These are phyloP conservation scores for Lentithecium fluviatile DNA, from an alignment of 495 filamentous ascomycete genomes.

Conservation along the genomic window DNA sequence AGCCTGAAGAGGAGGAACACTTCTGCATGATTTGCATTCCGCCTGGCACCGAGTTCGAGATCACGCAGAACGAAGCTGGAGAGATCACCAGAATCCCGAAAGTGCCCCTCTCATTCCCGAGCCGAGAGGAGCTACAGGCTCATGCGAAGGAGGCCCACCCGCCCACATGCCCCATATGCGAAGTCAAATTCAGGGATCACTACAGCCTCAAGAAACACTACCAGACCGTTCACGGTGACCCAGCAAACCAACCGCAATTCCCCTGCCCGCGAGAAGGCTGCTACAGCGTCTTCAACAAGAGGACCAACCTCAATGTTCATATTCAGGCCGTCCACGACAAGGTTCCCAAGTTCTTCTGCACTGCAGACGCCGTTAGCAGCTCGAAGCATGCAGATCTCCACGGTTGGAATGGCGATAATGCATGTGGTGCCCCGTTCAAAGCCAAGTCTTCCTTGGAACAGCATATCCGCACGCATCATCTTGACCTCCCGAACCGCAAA, in stretches of 20 bases:
- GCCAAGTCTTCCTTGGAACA: constrained; percentile 75
- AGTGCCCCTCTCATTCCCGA: constrained; percentile 61
- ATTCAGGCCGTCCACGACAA: constrained; percentile 71
- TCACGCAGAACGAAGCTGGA: constrained; percentile 22
- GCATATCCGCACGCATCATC: constrained; percentile 73
- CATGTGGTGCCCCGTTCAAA: constrained; percentile 67
- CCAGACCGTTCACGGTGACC: constrained; percentile 36
- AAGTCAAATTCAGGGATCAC: constrained; percentile 59
- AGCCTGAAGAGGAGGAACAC: constrained; percentile 52
- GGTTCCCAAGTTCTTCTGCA: constrained; percentile 68
- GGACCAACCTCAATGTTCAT: constrained; percentile 76
- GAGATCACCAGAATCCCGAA: neutral
- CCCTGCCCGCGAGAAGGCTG: constrained; percentile 65
- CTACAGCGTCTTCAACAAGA: constrained; percentile 69
- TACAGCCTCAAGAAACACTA: constrained; percentile 56
- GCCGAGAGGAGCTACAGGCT: constrained; percentile 63
- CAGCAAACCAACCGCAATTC: constrained; percentile 53
- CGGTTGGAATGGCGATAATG: constrained; percentile 63
- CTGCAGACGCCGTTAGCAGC: constrained; percentile 57
- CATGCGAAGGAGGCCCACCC: constrained; percentile 73
- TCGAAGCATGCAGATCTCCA: constrained; percentile 49
- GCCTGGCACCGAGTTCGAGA: constrained; percentile 29
- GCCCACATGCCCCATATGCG: constrained; percentile 71
- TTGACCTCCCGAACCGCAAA: constrained; percentile 52
- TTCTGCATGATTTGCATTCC: constrained; percentile 67